Evolutionary conservation across 306 rosid species (phyloP).

Genomic region (Cucurbita moschata): DNA sequence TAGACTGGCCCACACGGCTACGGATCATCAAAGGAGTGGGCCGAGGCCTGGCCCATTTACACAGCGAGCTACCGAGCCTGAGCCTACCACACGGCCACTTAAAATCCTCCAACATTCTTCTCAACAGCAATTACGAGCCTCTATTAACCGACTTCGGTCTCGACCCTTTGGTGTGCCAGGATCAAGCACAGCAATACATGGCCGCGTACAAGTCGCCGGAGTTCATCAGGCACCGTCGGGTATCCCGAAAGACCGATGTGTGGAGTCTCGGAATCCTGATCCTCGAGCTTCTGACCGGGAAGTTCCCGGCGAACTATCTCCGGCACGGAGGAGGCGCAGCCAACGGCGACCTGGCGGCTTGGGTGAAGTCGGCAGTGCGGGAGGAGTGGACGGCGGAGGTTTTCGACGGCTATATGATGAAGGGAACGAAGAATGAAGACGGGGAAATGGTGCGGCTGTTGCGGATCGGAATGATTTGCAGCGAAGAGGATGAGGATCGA

Average conservation of each 20-base stretch:
- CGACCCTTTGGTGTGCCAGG: slow-evolving; percentile 23
- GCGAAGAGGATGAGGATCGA: slow-evolving; percentile 25
- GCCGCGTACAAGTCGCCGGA: slow-evolving; percentile 65
- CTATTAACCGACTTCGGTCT: slow-evolving; percentile 49
- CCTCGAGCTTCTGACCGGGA: slow-evolving; percentile 62
- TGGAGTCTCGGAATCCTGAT: slow-evolving; percentile 63
- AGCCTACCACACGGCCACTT: slow-evolving; percentile 73
- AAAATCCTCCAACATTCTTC: slow-evolving; percentile 65
- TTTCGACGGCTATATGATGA: slow-evolving; percentile 48
- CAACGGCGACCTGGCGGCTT: slow-evolving; percentile 49
- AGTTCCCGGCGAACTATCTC: slow-evolving; percentile 64
- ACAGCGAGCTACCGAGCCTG: slow-evolving; percentile 18
- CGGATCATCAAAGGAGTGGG: slow-evolving; percentile 55
- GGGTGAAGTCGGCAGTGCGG: slow-evolving; percentile 39
- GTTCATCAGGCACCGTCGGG: slow-evolving; percentile 19
- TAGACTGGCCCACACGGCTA: slow-evolving; percentile 51
- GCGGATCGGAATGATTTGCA: slow-evolving; percentile 45
- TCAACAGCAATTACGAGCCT: slow-evolving; percentile 45
- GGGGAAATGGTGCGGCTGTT: slow-evolving; percentile 42
- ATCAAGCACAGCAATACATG: slow-evolving; percentile 20
- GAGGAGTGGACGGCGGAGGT: slow-evolving; percentile 48
- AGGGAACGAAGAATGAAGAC: neutral
- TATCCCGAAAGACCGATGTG: slow-evolving; percentile 51
- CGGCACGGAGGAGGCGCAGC: slow-evolving; percentile 42
- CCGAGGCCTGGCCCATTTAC: slow-evolving; percentile 47